These are phyloP conservation scores for Tulasnella sp. DNA, from an alignment of 768 basidiomycete genomes.

Conservation along the genomic window DNA sequence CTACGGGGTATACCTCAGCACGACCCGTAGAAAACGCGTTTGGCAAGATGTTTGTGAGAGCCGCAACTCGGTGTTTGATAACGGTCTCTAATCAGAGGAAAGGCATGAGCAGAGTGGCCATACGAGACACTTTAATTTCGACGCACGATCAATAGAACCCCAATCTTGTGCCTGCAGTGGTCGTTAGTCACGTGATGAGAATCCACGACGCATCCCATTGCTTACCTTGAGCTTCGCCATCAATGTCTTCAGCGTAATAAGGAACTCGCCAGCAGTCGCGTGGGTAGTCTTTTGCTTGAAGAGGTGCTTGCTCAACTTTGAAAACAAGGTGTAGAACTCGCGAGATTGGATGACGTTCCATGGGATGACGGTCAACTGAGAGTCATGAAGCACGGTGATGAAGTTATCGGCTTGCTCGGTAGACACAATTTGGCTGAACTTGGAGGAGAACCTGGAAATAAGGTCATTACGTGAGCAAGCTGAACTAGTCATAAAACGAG, in stretches of 20 bases:
- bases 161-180: conserved; percentile 32
- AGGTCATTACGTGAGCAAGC: not conserved
- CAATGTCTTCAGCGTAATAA: conserved; percentile 45
- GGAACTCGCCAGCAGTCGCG: conserved; percentile 39
- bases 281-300: conserved; percentile 41
- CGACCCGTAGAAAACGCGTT: conserved; percentile 39
- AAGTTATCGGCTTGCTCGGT: conserved; percentile 51
- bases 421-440: conserved; percentile 48
- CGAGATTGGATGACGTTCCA: conserved; percentile 57
- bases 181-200: not conserved
- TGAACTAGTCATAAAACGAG: not conserved
- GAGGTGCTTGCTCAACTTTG: conserved; percentile 34
- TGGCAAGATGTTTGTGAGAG: conserved; percentile 29
- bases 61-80: conserved; percentile 26
- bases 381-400: conserved; percentile 46
- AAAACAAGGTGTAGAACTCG: conserved; percentile 47
- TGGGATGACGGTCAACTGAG: conserved; percentile 44
- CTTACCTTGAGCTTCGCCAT: conserved; percentile 56
- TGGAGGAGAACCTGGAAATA: conserved; percentile 37
- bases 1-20: conserved; percentile 34
- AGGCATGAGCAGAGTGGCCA: conserved; percentile 33
- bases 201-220: not conserved
- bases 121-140: not conserved
- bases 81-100: conserved; percentile 22
- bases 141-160: conserved; percentile 49